Evolutionary conservation across 805 yeast genomes (phyloP).

Genomic region (Candida palmyrensis): DNA sequence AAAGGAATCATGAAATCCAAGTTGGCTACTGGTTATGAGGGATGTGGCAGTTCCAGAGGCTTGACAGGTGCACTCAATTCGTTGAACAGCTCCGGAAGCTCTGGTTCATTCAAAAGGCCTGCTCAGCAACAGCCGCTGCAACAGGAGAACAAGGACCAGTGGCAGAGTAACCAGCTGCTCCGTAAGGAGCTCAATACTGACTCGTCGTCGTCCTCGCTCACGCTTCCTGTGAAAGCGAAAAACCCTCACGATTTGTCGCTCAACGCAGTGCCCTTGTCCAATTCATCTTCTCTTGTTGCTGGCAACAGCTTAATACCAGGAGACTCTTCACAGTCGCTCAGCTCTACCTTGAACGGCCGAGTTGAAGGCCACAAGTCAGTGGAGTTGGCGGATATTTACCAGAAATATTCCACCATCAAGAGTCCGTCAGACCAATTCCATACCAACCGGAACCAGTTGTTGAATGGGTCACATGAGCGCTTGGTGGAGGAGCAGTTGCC

Average conservation of each 20-base stretch:
- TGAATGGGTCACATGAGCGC: slow-evolving; percentile 32
- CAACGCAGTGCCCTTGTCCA: not conserved
- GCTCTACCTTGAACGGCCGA: not conserved
- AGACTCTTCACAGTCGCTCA: not conserved
- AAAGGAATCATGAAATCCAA: slow-evolving; percentile 27
- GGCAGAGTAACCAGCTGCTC: not conserved
- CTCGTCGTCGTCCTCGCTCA: not conserved
- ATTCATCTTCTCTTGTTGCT: not conserved
- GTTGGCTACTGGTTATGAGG: slow-evolving; percentile 52
- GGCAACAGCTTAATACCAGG: not conserved
- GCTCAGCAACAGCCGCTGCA: not conserved
- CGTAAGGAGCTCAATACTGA: not conserved
- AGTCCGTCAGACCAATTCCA: slow-evolving; percentile 38
- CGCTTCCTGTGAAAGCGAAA: not conserved
- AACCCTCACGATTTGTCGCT: not conserved
- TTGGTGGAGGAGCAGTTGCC: slow-evolving; percentile 33
- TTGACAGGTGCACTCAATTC: slow-evolving; percentile 54
- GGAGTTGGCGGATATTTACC: slow-evolving; percentile 40
- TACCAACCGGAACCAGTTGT: slow-evolving; percentile 26
- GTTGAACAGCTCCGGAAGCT: slow-evolving; percentile 29
- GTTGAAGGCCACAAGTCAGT: slow-evolving; percentile 27
- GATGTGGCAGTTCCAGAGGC: slow-evolving; percentile 71
- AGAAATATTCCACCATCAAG: slow-evolving; percentile 34
- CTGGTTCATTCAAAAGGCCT: slow-evolving; percentile 5
- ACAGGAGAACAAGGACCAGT: not conserved